phyloP scores from a whole-genome alignment of 2,329 filamentous ascomycete genomes.

The Ophiostoma australiae region DNA sequence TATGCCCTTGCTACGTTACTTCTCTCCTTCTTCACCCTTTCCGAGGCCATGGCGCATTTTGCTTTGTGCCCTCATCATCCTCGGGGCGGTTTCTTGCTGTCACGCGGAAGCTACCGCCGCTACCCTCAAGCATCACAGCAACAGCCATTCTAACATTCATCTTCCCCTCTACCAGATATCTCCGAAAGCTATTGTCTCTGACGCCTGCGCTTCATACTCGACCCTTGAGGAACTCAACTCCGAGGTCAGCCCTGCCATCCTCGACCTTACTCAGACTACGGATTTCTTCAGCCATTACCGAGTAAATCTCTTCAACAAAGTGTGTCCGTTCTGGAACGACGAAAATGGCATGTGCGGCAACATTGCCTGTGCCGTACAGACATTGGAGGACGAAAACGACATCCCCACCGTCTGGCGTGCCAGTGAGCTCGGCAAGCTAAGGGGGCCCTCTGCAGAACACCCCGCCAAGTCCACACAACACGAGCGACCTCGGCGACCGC shows the following conservation, averaged over 20 bases:
- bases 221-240: conserved; percentile 81
- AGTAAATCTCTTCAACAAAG: conserved; percentile 88
- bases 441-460: conserved; percentile 86
- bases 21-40: conserved; percentile 19
- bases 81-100: not conserved
- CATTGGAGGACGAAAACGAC: conserved; percentile 89
- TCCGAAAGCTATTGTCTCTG: conserved; percentile 80
- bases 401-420: conserved; percentile 89
- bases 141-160: conserved; percentile 7
- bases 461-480: conserved; percentile 69
- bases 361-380: conserved; percentile 92
- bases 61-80: not conserved
- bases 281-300: conserved; percentile 99
- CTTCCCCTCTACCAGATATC: conserved; percentile 61
- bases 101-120: conserved; percentile 23
- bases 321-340: conserved; percentile 94
- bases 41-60: conserved; percentile 20
- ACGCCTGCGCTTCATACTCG: conserved; percentile 90
- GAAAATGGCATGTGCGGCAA: conserved; percentile 93
- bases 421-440: conserved; percentile 83
- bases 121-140: not conserved
- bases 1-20: conserved; percentile 19
- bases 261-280: conserved; percentile 76
- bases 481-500: conserved; percentile 65
- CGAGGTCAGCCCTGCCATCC: conserved; percentile 68